Percentiles rank a stretch among this genome's conserved stretches.
These are phyloP conservation scores for Penicillium sp. DNA, from an alignment of 2,329 filamentous ascomycete genomes.

Conservation along the genomic window DNA sequence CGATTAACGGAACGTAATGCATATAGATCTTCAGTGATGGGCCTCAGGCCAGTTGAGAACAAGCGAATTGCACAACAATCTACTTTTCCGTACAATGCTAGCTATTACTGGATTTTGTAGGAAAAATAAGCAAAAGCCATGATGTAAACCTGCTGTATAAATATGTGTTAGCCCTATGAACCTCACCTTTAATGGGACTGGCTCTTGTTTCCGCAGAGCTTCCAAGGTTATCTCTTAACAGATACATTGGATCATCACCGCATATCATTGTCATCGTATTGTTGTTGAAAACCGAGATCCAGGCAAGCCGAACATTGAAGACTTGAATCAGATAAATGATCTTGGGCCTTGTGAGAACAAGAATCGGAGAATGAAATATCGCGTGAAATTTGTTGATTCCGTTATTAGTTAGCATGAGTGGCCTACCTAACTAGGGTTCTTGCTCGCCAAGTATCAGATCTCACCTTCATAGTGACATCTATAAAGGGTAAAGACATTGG, in stretches of 20 bases:
- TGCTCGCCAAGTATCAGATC: too few species aligned
- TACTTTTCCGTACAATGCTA: background rate
- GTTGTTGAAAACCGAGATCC: background rate
- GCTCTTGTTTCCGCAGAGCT: background rate
- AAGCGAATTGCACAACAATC: background rate
- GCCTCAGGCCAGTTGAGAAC: background rate
- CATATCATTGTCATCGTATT: background rate
- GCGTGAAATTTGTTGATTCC: too few species aligned
- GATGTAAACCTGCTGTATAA: constrained; percentile 2
- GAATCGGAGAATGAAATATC: background rate
- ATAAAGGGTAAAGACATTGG: too few species aligned
- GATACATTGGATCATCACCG: background rate
- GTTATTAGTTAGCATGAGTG: too few species aligned
- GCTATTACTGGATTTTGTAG: background rate
- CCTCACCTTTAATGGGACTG: background rate
- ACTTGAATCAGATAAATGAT: background rate
- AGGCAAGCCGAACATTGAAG: background rate
- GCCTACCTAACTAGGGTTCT: too few species aligned
- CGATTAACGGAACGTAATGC: background rate
- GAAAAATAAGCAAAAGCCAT: background rate
- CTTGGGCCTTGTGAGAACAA: background rate
- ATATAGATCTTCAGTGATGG: background rate
- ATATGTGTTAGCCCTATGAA: background rate
- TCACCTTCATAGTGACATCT: background rate
- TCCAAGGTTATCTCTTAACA: background rate